A percentile compares a stretch with the other conserved stretches of the same genome.
Conservation (phyloP, 208 protist species). For the Trypanosoma brucei region DNA sequence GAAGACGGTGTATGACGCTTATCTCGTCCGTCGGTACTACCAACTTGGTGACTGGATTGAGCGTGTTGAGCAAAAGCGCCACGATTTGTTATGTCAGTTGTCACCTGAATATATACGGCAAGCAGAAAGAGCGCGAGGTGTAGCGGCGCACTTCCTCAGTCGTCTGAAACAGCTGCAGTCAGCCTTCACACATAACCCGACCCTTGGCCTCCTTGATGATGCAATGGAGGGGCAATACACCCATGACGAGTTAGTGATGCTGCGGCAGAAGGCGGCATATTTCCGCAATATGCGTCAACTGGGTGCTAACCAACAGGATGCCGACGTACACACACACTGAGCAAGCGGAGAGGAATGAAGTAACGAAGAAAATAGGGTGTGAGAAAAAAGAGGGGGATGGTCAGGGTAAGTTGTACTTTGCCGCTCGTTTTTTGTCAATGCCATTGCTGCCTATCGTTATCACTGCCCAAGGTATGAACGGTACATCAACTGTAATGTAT, state of each 20-base stretch:
- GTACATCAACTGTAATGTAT: too few species aligned
- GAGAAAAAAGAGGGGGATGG: not conserved
- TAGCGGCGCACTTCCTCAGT: constrained; percentile 48
- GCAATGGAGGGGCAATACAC: constrained; percentile 48
- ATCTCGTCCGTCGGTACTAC: constrained; percentile 80
- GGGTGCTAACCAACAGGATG: constrained; percentile 69
- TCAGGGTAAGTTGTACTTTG: too few species aligned
- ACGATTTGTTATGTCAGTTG: constrained; percentile 49
- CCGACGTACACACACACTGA: constrained; percentile 71
- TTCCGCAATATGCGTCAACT: constrained; percentile 75
- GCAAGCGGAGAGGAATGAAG: not conserved
- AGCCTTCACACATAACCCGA: constrained; percentile 52
- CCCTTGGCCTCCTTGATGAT: constrained; percentile 41
- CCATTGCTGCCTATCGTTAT: too few species aligned
- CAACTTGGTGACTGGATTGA: constrained; percentile 73
- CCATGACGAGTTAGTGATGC: constrained; percentile 63
- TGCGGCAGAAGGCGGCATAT: constrained; percentile 79
- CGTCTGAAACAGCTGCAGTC: constrained; percentile 50
- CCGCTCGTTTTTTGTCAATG: too few species aligned
- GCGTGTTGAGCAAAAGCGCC: constrained; percentile 70
- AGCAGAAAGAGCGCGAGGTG: constrained; percentile 29
- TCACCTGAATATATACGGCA: constrained; percentile 60
- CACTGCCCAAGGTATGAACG: too few species aligned
- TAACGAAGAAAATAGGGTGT: not conserved
- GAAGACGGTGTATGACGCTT: constrained; percentile 85